Evolutionary conservation across 1,139 yeast species (phyloP).

Genomic region (Suhomyces wounanorum): DNA sequence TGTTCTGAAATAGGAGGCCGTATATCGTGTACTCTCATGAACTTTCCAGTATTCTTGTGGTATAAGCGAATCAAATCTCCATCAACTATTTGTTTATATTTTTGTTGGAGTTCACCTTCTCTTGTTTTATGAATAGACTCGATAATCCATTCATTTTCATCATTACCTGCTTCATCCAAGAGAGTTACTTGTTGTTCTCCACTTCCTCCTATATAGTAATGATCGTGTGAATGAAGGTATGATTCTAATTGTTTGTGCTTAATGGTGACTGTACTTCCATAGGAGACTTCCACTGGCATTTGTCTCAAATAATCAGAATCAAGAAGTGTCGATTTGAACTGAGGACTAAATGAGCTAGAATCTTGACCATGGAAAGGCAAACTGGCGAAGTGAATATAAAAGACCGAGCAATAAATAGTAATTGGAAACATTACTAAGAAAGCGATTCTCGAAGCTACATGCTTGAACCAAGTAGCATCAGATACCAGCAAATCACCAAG

Average conservation of each 20-base stretch:
- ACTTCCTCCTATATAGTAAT: conserved; percentile 55
- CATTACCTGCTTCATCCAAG: conserved; percentile 51
- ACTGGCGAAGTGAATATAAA: conserved; percentile 51
- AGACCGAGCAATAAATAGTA: conserved; percentile 47
- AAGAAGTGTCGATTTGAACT: conserved; percentile 55
- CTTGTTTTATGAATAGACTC: conserved; percentile 44
- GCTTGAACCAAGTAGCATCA: conserved; percentile 31
- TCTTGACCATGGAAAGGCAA: conserved; percentile 54
- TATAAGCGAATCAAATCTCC: conserved; percentile 58
- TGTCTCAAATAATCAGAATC: conserved; percentile 39
- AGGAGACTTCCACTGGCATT: conserved; percentile 54
- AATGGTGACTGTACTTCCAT: conserved; percentile 66
- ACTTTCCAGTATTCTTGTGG: conserved; percentile 62
- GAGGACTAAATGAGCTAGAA: conserved; percentile 52
- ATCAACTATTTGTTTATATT: conserved; percentile 43
- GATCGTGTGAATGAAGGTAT: conserved; percentile 69
- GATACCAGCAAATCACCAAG: conserved; percentile 57
- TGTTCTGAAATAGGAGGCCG: conserved; percentile 81
- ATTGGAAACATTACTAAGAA: conserved; percentile 51
- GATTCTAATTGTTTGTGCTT: conserved; percentile 64
- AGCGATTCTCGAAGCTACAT: conserved; percentile 31
- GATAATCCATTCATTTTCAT: conserved; percentile 67
- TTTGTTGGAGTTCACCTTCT: conserved; percentile 33
- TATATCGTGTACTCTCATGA: conserved; percentile 57
- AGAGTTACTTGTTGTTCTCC: conserved; percentile 70